Evolutionary conservation across 495 filamentous ascomycete species (phyloP), one percentile per base, ranked within the genome.

Genomic region (Xylaria cubensis): DNA sequence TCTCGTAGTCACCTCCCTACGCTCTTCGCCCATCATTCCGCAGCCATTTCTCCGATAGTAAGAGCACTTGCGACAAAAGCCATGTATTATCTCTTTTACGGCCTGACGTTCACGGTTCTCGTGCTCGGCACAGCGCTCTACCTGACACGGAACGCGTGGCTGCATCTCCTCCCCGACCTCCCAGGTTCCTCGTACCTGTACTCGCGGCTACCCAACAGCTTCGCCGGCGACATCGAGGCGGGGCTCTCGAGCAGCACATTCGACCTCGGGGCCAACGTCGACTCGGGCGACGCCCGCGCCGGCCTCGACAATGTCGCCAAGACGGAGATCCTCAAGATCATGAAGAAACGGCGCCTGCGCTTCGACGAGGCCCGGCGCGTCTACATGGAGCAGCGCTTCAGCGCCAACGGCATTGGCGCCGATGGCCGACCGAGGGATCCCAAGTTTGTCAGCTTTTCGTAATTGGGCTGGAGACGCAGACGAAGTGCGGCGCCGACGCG

Each of bases 361-460:
- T 98, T 99, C 78, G 96, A 99, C 83, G 94, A 99, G 84, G 96
- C 96, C 34, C 86, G 96, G 71, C 84, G 92, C 63, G 86, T 95
- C 26, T 95, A 92, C 76, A 95, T 92, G 76, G 90, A 97, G 84
- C 88, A 93, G 72, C 85, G 91, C 72, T 96, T 99, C 77, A 87
- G 87, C 74, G 93, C 90, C 78, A 93, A 97, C 76, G 91, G 92
- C 67, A 98, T 99, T 77, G 94, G 90, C 13, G 85, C 91, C 19
- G 97, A 98, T 81, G 96, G 97, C 44, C 82, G 89, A 76, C 96
- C 96, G 64, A 89, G 90, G 79, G 96, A 98, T 86, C 94, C 94
- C 69, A 97, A 97, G 85, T 97, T 97, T 78, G 93, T 97, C 13
- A 95, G 92, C 68, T 97, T 97, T 81, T 96, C 93, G 34, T 97